phyloP scores from a whole-genome alignment of 1,284 basidiomycete genomes.

The Lentinula novae-zelandiae region DNA sequence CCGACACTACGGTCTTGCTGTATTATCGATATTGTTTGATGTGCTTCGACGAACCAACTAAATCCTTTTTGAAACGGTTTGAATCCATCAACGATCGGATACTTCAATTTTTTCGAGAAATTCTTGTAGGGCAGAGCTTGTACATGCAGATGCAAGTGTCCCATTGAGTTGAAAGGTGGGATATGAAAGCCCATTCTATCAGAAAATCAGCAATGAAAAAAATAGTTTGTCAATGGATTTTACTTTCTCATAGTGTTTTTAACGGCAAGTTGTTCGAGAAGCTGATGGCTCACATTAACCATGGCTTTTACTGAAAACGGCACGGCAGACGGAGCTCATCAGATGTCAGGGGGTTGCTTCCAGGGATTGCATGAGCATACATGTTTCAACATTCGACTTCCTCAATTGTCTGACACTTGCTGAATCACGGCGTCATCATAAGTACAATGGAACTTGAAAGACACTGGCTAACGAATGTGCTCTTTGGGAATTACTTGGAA shows the following conservation, averaged over 20 bases:
- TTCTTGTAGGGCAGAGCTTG: constrained; percentile 67
- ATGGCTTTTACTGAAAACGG: constrained; percentile 52
- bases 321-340: not conserved
- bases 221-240: not conserved
- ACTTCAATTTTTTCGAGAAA: constrained; percentile 45
- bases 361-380: constrained; percentile 30
- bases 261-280: constrained; percentile 41
- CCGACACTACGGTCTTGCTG: constrained; percentile 31
- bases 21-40: not conserved
- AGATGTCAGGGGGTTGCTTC: not conserved
- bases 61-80: constrained; percentile 56
- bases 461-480: constrained; percentile 47
- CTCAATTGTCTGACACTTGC: constrained; percentile 50
- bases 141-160: constrained; percentile 80
- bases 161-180: constrained; percentile 77
- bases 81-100: constrained; percentile 44
- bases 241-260: constrained; percentile 22
- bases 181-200: constrained; percentile 77
- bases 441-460: not conserved
- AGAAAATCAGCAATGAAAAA: not conserved
- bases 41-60: constrained; percentile 57
- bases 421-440: constrained; percentile 14
- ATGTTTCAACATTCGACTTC: constrained; percentile 40
- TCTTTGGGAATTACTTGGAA: constrained; percentile 61
- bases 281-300: constrained; percentile 51